Evolutionary conservation across 345 rosid species (phyloP).

Genomic region (Lagerstroemia speciosa): DNA sequence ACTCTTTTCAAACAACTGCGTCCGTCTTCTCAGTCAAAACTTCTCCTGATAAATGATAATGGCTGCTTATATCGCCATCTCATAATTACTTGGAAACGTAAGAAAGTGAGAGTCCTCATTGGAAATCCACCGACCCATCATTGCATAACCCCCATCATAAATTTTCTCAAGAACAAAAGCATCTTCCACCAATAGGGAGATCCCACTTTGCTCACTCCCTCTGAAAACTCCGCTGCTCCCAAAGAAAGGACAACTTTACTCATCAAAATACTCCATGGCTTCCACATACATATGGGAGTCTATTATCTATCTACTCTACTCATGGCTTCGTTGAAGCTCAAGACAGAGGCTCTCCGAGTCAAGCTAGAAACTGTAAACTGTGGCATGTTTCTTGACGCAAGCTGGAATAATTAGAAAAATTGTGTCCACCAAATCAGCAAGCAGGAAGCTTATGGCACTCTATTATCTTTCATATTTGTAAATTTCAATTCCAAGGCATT

Average conservation of each 20-base stretch:
- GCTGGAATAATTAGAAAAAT: too few species aligned
- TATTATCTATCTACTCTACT: too few species aligned
- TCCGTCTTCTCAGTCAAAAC: too few species aligned
- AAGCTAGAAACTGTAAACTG: too few species aligned
- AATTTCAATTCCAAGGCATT: not conserved
- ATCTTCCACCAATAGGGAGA: conserved; percentile 9
- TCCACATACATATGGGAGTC: not conserved
- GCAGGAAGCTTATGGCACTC: not conserved
- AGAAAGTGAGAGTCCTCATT: not conserved
- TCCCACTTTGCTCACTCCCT: conserved; percentile 3
- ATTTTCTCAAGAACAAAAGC: not conserved
- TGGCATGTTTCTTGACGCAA: too few species aligned
- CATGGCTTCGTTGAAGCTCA: not conserved
- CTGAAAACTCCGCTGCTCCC: conserved; percentile 5
- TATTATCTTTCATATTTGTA: not conserved
- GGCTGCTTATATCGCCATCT: too few species aligned
- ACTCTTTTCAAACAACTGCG: too few species aligned
- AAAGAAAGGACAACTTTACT: conserved; percentile 6
- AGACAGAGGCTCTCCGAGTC: too few species aligned
- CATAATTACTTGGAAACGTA: not conserved
- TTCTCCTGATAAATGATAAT: too few species aligned
- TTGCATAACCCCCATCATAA: conserved; percentile 6
- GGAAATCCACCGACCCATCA: conserved; percentile 6
- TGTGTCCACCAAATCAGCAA: not conserved
- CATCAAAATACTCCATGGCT: not conserved